These are phyloP conservation scores for Pseudocercospora musae DNA, from an alignment of 2,329 filamentous ascomycete genomes.

Conservation along the genomic window DNA sequence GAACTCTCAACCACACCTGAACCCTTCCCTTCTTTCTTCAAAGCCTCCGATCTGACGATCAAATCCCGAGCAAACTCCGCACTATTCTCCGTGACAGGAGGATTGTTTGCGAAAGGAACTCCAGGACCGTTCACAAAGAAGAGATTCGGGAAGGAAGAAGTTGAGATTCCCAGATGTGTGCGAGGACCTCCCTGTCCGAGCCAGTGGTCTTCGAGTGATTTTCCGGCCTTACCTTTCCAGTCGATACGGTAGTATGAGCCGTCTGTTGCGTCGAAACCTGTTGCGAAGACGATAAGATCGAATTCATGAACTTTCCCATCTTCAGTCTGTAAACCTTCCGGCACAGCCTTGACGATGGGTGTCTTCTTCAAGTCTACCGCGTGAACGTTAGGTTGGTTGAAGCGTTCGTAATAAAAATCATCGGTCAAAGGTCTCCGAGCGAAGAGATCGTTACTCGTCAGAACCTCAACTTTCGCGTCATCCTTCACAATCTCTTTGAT, in stretches of 20 bases:
- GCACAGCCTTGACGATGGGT: constrained; percentile 40
- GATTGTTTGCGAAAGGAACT: constrained; percentile 29
- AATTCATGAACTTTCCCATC: constrained; percentile 40
- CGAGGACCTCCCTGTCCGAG: constrained; percentile 25
- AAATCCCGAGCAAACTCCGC: background rate
- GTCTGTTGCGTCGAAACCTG: constrained; percentile 43
- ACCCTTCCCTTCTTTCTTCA: background rate
- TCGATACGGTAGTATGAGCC: constrained; percentile 1
- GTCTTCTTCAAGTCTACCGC: constrained; percentile 40
- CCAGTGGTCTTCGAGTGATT: constrained; percentile 37
- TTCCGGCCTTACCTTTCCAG: constrained; percentile 8
- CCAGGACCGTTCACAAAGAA: constrained; percentile 43
- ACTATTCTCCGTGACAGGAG: background rate
- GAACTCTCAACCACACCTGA: constrained; percentile 6
- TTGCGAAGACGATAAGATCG: constrained; percentile 46
- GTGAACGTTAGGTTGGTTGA: constrained; percentile 41
- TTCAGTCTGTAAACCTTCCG: constrained; percentile 41
- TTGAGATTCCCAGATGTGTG: constrained; percentile 42
- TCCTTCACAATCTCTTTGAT: constrained; percentile 42
- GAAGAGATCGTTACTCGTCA: constrained; percentile 43
- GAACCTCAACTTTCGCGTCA: constrained; percentile 42
- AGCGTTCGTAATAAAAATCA: constrained; percentile 45
- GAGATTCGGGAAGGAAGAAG: constrained; percentile 19
- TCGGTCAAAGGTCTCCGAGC: constrained; percentile 46
- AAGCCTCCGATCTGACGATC: background rate